Evolutionary conservation across 176 grass and related monocot species (phyloP), one percentile per base, ranked within the genome.

Genomic region (Triticum timopheevii): DNA sequence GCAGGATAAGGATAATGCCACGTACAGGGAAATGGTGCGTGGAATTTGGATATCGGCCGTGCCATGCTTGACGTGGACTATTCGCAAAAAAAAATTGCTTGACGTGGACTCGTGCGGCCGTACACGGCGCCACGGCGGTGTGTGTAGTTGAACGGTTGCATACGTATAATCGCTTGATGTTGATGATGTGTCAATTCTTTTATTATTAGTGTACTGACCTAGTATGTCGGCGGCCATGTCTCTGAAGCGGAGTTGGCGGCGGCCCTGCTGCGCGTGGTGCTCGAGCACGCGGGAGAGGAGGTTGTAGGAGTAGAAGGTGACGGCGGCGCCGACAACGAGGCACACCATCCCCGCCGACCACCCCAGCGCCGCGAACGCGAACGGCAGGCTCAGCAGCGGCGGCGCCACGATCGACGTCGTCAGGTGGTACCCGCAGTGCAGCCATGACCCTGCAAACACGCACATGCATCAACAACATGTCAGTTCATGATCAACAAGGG

Each of bases 301-400:
- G 82, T 98, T 98, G 90, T 98, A 98, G 25, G 96, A 98, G 86
- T 98, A 98, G 91, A 98, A 98, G 44, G 96, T 86, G 69, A 95
- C 90, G 35, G 63, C 59, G 8, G 92, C 90, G 39, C 90, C 96
- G 74, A 88, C 63, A 62, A 87, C 58, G 22, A 98, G 91, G 88
- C 88, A 94, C 23, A 82, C 71, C 42, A 95, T 64, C 54, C 92
- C 96, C 2, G 88, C 81, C 34, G 63, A 28, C 96, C 96, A 98
- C 27, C 96, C 91, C 74, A 98, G 73, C 31, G 79, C 81, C 20
- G 92, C 93, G 80, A 98, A 95, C 31, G 96, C 96, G 63, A 91
- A 95, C 42, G 96, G 93, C 81, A 98, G 89, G 84, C 96, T 98
- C 61, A 98, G 86, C 83, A 98, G 86, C 22, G 96, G 88, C 77